A percentile compares a stretch with the other conserved stretches of the same genome.
phyloP scores from a whole-genome alignment of 371 early-diverging fungal species.

The Apophysomyces ossiformis region DNA sequence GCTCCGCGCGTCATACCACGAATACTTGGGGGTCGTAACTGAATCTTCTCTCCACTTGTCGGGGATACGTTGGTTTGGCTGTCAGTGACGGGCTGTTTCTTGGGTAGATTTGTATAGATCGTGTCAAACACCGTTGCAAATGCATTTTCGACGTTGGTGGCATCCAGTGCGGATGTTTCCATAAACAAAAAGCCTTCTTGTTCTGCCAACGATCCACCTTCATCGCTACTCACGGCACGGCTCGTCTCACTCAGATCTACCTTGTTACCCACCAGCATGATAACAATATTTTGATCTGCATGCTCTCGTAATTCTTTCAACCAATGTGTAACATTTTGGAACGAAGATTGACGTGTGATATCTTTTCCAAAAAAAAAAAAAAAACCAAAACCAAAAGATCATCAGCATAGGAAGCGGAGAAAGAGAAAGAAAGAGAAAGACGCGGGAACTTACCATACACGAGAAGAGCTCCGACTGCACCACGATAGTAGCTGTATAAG shows the following conservation, averaged over 20 bases:
- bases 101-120: constrained; percentile 48
- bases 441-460: constrained; percentile 36
- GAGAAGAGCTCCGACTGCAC: constrained; percentile 46
- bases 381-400: too few relatives aligned
- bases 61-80: constrained; percentile 14
- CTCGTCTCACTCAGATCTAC: constrained; percentile 89
- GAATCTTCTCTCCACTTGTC: constrained; percentile 48
- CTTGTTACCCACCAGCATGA: constrained; percentile 99
- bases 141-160: constrained; percentile 86
- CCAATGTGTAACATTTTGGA: constrained; percentile 95
- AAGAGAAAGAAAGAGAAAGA: constrained; percentile 1
- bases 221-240: constrained; percentile 85
- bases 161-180: constrained; percentile 94
- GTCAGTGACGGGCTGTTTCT: constrained; percentile 29
- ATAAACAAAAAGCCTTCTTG: constrained; percentile 87
- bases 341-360: constrained; percentile 96
- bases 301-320: constrained; percentile 97
- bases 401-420: not conserved
- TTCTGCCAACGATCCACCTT: constrained; percentile 88
- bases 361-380: constrained; percentile 57
- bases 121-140: constrained; percentile 52
- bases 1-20: constrained; percentile 26
- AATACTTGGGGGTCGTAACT: constrained; percentile 53
- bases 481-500: constrained; percentile 37
- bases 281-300: constrained; percentile 92